Percentiles rank a stretch among this genome's conserved stretches.
Evolutionary conservation across 1,284 basidiomycete genomes (phyloP).

Genomic region (Mycosarcoma mackinlayi): DNA sequence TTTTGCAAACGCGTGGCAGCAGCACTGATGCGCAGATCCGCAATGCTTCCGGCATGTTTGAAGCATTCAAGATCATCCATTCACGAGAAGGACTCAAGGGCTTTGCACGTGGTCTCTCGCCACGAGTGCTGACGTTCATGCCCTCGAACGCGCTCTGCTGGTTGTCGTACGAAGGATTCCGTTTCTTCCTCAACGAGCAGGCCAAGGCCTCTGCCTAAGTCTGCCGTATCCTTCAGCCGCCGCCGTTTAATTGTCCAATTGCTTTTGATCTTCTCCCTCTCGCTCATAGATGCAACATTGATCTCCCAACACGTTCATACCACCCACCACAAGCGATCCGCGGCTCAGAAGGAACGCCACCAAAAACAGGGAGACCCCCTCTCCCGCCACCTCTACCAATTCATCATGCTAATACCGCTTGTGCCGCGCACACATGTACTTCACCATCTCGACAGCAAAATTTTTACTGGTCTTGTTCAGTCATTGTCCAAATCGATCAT

Average conservation of each 20-base stretch:
- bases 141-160: slow-evolving; percentile 97
- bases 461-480: slow-evolving; percentile 1
- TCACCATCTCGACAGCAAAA: slow-evolving; percentile 6
- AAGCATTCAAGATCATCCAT: slow-evolving; percentile 91
- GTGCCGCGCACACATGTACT: slow-evolving; percentile 16
- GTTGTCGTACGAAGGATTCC: slow-evolving; percentile 72
- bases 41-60: slow-evolving; percentile 83
- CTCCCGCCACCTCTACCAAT: not conserved
- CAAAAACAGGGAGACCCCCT: not conserved
- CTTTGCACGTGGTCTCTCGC: slow-evolving; percentile 86
- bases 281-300: not conserved
- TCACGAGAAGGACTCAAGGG: slow-evolving; percentile 84
- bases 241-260: too few relatives aligned
- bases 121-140: slow-evolving; percentile 93
- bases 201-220: slow-evolving; percentile 36
- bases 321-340: too few relatives aligned
- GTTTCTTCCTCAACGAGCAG: slow-evolving; percentile 63
- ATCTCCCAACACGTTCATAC: too few relatives aligned
- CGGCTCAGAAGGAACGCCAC: too few relatives aligned
- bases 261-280: not conserved
- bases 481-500: slow-evolving; percentile 10
- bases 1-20: slow-evolving; percentile 91
- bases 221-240: too few relatives aligned
- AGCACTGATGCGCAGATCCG: slow-evolving; percentile 85
- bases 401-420: slow-evolving; percentile 32